Conservation (phyloP, 306 rosid species). For the Pyrus communis region DNA sequence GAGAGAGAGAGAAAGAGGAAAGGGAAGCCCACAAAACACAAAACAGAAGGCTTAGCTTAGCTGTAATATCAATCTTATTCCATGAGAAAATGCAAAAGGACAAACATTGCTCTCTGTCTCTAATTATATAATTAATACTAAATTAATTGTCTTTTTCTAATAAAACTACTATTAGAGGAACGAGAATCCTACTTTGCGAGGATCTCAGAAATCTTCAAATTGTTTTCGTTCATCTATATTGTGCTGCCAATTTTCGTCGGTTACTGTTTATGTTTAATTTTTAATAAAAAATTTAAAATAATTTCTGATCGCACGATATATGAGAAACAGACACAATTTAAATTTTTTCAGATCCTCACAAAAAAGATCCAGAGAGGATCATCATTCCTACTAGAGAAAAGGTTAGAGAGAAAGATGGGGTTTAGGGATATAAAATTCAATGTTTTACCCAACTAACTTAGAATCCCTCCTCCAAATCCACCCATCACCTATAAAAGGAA, state of each 20-base stretch:
- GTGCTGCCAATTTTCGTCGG: accelerated
- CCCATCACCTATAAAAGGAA: neutral
- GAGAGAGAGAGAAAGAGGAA: neutral
- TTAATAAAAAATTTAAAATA: no score
- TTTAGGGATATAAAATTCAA: neutral
- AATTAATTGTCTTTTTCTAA: conserved; percentile 4
- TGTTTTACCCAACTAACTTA: conserved; percentile 10
- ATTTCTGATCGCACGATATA: no score
- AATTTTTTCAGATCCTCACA: accelerated
- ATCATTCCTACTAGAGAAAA: no score
- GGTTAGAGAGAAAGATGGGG: neutral
- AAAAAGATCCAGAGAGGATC: accelerated
- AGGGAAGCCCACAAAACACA: neutral
- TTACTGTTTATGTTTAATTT: no score
- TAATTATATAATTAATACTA: neutral
- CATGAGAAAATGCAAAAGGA: neutral
- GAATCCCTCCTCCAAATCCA: conserved; percentile 8
- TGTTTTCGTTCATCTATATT: no score
- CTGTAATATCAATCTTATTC: conserved; percentile 22
- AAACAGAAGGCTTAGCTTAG: conserved; percentile 17
- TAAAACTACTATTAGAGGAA: no score
- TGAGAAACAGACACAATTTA: accelerated
- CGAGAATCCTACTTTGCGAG: no score
- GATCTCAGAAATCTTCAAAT: no score
- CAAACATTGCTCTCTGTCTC: neutral